Base-by-base conservation (phyloP, 2,329 filamentous ascomycete genomes). In the Dactylellina parvicollis region DNA sequence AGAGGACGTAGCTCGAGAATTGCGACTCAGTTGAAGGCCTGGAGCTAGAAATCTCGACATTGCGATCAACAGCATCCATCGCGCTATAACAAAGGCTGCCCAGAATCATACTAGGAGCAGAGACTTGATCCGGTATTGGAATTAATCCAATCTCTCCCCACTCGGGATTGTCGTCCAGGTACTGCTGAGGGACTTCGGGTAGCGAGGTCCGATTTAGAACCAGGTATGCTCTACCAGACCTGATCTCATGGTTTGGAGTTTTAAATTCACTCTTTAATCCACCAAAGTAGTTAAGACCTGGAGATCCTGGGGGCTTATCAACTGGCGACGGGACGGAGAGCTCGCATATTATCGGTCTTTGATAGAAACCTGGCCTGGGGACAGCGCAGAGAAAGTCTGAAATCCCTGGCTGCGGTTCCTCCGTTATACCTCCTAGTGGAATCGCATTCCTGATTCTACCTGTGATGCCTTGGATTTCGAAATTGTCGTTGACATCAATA, bases 11-110 rank as follows among this genome's bases (percentile, higher is more conserved):
- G 4, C 3, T 30, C 4, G 32, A 14, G 20, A 52, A 52, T 28
- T 30, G 32, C n/a, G 30, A 20, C 34, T 62, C 59, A 4, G n/a
- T 2, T 28, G 12, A 4, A 5, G 24, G 49, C 5, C 24, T 14
- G n/a, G 28, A 1, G 4, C 59, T 56, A 0, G 38, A 56, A 20
- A 65, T 47, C 14, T 46, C 36, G n/a, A 65, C 61, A 4, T 46
- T 26, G 14, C 61, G 49, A 22, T 56, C 50, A 44, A 65, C 61
- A 20, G 38, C 61, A 22, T 65, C 61, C 47, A 56, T 9, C 1
- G 61, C 26, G 3, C 16, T 65, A n/a, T 65, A 56, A 40, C 61
- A 65, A 20, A 65, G 49, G 26, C 26, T 65, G 9, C 38, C 61
- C 7, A 65, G 8, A 22, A 55, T 20, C 1, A 16, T 20, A 22